Evolutionary conservation across 345 rosid genomes (phyloP), one percentile per base, ranked within the genome.

Genomic region (Pugionium dolabratum): DNA sequence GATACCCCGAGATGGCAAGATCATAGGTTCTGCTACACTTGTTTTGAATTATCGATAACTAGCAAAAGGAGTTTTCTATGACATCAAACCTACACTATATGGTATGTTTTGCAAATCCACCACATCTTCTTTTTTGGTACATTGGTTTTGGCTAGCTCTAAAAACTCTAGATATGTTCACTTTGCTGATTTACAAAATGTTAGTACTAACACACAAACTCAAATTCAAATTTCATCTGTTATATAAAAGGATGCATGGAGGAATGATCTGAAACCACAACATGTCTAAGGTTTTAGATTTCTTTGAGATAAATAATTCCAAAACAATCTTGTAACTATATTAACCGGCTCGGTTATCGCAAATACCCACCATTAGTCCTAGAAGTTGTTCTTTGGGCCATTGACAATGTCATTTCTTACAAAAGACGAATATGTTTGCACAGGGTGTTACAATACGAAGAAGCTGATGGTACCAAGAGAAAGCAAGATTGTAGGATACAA

Each of bases 361-460:
- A 54, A 54, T 5, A 32, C 54, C 32, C 64, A 57, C 53, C 26
- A 44, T 57, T 49, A 49, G 33, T 32, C 76, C 71, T 64, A 72
- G 58, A 72, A 43, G 28, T 30, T 65, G 18, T 59, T 52, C 9
- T 26, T 45, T 31, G 36, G 25, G 50, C 76, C 72, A 66, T 53
- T 73, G 51, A 66, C 67, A 66, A 18, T 43, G 75, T 71, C 79
- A 58, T 71, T 75, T 80, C 83, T 70, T 73, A 66, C 76, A 48
- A 26, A 76, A 75, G 48, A 79, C 80, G 78, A 28, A 71, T 60
- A 75, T 57, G 56, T 83, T 85, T 83, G 80, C 85, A 79, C 72
- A 83, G 43, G 76, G 66, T 64, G 72, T 76, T 81, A 74, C 80
- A 71, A 45, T 33, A 35, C 61, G 34, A 68, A 55, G 49, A 57